Evolutionary conservation across 768 basidiomycete species (phyloP).

Genomic region (Megacollybia marginata): DNA sequence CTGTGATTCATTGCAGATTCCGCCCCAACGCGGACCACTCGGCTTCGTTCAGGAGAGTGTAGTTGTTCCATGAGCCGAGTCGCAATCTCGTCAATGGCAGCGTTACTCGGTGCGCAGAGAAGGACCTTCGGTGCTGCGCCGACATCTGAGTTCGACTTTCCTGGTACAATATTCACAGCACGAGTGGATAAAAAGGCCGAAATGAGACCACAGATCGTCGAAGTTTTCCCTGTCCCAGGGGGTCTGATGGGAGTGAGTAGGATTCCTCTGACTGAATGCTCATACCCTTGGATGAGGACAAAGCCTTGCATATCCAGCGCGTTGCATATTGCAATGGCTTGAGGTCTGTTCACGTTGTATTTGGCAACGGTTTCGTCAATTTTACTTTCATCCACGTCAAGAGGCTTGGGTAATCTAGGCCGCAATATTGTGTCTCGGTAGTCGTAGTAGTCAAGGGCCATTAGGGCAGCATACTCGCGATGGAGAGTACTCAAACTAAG

Average conservation of each 20-base stretch:
- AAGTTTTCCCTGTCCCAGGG: constrained; percentile 97
- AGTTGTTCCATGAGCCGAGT: constrained; percentile 79
- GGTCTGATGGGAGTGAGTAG: constrained; percentile 45
- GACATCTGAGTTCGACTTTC: constrained; percentile 32
- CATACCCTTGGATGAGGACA: constrained; percentile 89
- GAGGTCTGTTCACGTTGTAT: constrained; percentile 85
- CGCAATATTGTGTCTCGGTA: constrained; percentile 61
- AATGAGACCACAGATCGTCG: constrained; percentile 93
- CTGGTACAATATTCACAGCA: constrained; percentile 34
- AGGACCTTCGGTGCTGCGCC: constrained; percentile 57
- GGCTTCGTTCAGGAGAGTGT: constrained; percentile 51
- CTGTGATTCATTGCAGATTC: constrained; percentile 67
- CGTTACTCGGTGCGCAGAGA: constrained; percentile 96
- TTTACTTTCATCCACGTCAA: constrained; percentile 39
- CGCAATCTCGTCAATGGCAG: constrained; percentile 95
- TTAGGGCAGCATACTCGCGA: constrained; percentile 86
- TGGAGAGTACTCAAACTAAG: constrained; percentile 81
- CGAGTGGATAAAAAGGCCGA: constrained; percentile 65
- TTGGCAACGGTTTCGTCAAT: constrained; percentile 59
- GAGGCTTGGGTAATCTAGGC: constrained; percentile 47
- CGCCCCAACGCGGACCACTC: constrained; percentile 86
- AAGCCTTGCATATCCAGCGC: constrained; percentile 73
- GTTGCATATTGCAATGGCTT: constrained; percentile 81
- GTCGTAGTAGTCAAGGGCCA: constrained; percentile 79
- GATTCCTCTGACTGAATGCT: constrained; percentile 3